Evolutionary conservation across 441 rosid species (phyloP).

Genomic region (Syzygium malaccense): DNA sequence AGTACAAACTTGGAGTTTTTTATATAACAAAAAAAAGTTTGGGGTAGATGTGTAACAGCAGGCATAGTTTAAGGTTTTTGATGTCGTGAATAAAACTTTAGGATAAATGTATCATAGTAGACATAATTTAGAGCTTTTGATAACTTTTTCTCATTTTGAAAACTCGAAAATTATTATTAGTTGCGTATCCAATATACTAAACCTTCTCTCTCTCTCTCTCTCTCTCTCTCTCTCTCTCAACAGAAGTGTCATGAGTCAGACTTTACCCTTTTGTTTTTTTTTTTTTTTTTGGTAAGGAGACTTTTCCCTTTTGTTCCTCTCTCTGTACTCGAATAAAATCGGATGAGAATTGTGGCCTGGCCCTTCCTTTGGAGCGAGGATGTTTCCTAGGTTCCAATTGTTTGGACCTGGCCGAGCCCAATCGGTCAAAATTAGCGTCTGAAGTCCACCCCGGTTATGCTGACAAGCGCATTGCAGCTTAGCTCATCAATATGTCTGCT

Average conservation of each 20-base stretch:
- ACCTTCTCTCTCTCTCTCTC: neutral
- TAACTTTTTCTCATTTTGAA: neutral
- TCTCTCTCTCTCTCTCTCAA: neutral
- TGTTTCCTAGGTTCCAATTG: neutral
- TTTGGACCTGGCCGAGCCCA: neutral
- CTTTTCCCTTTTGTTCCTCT: neutral
- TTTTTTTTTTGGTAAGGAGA: no score
- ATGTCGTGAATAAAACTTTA: no score
- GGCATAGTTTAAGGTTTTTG: no score
- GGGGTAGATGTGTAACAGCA: no score
- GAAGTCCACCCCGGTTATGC: neutral
- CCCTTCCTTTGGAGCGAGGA: neutral
- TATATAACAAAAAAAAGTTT: no score
- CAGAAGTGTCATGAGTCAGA: no score
- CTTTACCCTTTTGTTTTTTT: no score
- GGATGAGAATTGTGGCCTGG: neutral
- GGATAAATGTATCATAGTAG: no score
- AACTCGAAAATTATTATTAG: neutral
- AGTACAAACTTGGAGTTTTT: no score
- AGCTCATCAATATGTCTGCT: neutral
- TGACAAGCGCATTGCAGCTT: neutral
- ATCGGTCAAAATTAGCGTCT: neutral
- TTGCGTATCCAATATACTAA: neutral
- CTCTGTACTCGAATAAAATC: neutral
- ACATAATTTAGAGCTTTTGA: no score